phyloP scores from a whole-genome alignment of 768 basidiomycete genomes.

The Paxillus ammoniavirescens region DNA sequence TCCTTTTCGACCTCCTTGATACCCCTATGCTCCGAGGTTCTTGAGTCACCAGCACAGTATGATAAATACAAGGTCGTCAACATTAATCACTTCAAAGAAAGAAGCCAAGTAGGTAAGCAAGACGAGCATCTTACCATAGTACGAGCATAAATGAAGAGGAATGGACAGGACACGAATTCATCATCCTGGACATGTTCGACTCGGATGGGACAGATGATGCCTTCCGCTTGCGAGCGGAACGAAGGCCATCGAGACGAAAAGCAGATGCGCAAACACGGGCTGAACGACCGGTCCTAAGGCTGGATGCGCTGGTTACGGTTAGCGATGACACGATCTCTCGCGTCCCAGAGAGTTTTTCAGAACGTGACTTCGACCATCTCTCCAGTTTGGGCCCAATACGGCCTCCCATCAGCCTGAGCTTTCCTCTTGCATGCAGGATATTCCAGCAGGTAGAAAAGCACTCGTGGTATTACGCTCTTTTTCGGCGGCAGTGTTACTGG shows the following conservation, averaged over 20 bases:
- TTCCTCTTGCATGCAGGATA: background rate
- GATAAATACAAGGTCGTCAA: background rate
- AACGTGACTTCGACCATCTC: background rate
- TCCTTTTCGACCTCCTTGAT: no score
- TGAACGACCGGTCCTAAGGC: background rate
- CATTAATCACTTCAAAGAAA: constrained; percentile 3
- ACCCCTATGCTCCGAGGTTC: background rate
- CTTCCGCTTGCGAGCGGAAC: background rate
- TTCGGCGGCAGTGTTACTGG: constrained; percentile 7
- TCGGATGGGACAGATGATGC: background rate
- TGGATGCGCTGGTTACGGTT: background rate
- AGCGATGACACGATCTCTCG: constrained; percentile 3
- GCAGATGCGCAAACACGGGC: background rate
- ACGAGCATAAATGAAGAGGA: no score
- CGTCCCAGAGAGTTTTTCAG: background rate
- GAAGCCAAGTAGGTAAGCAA: background rate
- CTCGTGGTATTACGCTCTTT: background rate
- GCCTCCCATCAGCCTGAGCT: background rate
- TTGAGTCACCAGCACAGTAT: background rate
- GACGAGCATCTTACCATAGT: background rate
- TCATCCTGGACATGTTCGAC: constrained; percentile 1
- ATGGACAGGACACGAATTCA: constrained; percentile 7
- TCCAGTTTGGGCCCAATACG: background rate
- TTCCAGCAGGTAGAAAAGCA: background rate
- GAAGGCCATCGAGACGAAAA: constrained; percentile 1